These are phyloP conservation scores for Physcomitrellopsis africana DNA, from an alignment of 225 moss, liverwort and hornwort species.

Conservation along the genomic window DNA sequence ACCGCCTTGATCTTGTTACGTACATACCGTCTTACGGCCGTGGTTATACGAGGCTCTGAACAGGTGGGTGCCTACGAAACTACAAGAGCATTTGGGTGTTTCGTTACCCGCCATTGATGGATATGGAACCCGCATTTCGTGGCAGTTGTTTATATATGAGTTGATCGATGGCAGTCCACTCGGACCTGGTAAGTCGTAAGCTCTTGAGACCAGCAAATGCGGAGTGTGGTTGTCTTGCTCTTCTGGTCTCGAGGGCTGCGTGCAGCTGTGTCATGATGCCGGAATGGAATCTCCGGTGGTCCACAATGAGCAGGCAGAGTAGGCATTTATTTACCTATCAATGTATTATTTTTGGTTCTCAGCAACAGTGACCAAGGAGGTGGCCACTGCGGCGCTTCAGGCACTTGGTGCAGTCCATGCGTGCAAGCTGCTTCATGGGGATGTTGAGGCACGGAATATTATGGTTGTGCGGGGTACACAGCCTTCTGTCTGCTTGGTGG, in stretches of 20 bases:
- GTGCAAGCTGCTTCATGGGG: conserved; percentile 26
- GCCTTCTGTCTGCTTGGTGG: conserved; percentile 1
- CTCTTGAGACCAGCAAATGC: neutral
- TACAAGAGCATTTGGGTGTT: no score
- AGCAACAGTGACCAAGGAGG: no score
- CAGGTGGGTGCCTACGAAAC: no score
- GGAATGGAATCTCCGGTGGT: neutral
- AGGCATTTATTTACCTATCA: no score
- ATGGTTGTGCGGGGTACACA: neutral
- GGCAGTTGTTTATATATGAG: conserved; percentile 26
- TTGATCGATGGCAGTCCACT: no score
- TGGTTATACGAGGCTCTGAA: no score
- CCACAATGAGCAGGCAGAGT: no score
- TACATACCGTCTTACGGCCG: neutral
- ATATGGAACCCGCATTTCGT: conserved; percentile 20
- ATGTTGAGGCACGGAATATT: conserved; percentile 25
- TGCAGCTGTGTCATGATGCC: neutral
- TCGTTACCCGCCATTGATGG: no score
- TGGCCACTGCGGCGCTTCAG: no score
- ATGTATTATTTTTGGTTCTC: no score
- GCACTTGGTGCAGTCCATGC: no score
- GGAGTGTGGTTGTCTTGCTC: no score
- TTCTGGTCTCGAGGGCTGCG: neutral
- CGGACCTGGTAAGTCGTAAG: conserved; percentile 9
- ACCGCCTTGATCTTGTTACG: neutral